A percentile compares a stretch with the other conserved stretches of the same genome.
Conservation (phyloP, 495 filamentous ascomycete species). For the Tuber melanosporum region DNA sequence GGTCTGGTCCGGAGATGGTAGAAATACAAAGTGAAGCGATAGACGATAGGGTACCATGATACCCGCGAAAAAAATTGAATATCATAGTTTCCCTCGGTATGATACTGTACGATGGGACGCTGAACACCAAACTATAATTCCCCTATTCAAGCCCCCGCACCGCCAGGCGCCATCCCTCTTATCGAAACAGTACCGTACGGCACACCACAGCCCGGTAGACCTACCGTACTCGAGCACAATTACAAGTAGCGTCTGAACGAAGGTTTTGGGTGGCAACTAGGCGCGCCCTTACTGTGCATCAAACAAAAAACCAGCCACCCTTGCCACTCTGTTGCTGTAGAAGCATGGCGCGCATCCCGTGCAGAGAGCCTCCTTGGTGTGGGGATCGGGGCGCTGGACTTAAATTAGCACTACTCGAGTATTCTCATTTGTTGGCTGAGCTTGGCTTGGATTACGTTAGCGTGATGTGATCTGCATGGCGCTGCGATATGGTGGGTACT, state of each 20-base stretch:
- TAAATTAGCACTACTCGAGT: background rate
- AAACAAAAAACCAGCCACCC: too few species aligned
- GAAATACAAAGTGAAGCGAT: background rate
- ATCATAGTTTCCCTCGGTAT: background rate
- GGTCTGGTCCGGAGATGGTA: background rate
- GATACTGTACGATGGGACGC: background rate
- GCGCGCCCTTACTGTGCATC: too few species aligned
- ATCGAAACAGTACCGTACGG: background rate
- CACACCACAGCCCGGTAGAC: background rate
- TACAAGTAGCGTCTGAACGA: too few species aligned
- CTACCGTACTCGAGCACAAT: background rate
- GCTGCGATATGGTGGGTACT: background rate
- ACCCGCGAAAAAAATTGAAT: background rate
- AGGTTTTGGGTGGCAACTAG: too few species aligned
- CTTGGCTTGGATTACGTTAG: background rate
- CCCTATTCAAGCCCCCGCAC: background rate
- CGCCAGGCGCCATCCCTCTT: background rate
- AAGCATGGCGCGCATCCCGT: too few species aligned
- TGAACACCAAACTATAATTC: background rate
- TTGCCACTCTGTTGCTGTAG: too few species aligned
- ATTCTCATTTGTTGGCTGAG: background rate
- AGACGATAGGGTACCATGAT: background rate
- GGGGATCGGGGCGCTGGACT: background rate
- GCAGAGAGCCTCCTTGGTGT: background rate
- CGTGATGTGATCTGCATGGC: background rate